A percentile compares a stretch with the other conserved stretches of the same genome.
Conservation (phyloP, 768 basidiomycete species). For the Lactifluus subvellereus region DNA sequence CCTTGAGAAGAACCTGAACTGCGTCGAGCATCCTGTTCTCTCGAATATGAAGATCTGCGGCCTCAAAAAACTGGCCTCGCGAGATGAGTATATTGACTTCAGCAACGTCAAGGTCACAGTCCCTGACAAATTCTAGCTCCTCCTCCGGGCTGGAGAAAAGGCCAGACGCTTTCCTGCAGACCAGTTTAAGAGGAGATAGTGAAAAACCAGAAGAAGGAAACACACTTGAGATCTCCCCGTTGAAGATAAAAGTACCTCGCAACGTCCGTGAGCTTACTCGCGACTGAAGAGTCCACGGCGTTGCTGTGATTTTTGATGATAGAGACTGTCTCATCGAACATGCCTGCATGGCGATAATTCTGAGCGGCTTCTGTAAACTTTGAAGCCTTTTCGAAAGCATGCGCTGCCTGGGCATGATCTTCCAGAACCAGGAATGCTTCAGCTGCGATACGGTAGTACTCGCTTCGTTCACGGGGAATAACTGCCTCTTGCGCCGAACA, state of each 20-base stretch:
- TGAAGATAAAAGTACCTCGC: conserved; percentile 44
- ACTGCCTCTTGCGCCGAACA: conserved; percentile 34
- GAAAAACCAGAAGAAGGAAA: neutral
- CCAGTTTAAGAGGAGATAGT: neutral
- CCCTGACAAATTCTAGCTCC: conserved; percentile 49
- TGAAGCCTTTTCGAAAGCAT: conserved; percentile 36
- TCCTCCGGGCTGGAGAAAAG: conserved; percentile 51
- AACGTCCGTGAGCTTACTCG: conserved; percentile 35
- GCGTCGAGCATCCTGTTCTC: conserved; percentile 46
- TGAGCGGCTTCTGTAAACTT: conserved; percentile 40
- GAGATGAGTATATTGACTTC: conserved; percentile 41
- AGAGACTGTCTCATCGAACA: conserved; percentile 46
- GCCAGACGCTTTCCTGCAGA: conserved; percentile 39
- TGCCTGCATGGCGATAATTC: conserved; percentile 41
- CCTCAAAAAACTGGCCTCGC: conserved; percentile 40
- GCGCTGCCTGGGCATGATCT: conserved; percentile 39
- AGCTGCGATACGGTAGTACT: conserved; percentile 41
- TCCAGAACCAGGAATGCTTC: conserved; percentile 42
- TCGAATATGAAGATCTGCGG: conserved; percentile 42
- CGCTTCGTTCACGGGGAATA: conserved; percentile 25
- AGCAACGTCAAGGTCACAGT: conserved; percentile 46
- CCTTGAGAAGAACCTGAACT: conserved; percentile 40
- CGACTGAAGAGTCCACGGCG: conserved; percentile 32
- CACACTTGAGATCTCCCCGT: conserved; percentile 34
- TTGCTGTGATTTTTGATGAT: conserved; percentile 36